Base-by-base conservation (phyloP, 2,329 filamentous ascomycete species). In the Penicillium brevicompactum region DNA sequence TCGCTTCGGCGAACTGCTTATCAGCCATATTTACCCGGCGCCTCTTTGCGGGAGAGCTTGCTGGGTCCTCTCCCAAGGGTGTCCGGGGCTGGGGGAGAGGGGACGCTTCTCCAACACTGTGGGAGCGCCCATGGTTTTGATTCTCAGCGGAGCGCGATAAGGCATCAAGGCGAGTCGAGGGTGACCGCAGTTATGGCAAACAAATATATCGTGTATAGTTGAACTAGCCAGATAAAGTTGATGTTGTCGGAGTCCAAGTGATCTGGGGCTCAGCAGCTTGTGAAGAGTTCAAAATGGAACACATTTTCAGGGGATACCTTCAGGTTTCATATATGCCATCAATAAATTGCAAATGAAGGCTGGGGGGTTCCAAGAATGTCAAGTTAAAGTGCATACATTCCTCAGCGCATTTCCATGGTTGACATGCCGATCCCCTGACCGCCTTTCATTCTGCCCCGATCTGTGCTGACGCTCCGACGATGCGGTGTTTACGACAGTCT, bases 1-100 rank as follows among this genome's bases (percentile, higher is more conserved):
- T 21, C n/a, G 14, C 22, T 5, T 32, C 50, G 16, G 9, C 21
- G 5, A n/a, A 5, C 1, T 16, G 7, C 6, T 18, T 27, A 7
- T 47, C 34, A 18, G 24, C 16, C 22, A 14, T 13, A 21, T n/a
- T 32, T 14, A 52, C 44, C 16, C 50, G 32, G 43, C 50, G 50
- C 34, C 27, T 52, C 41, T 52, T 52, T 22, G 43, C 34, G 18
- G 50, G 50, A 14, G 50, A 52, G 43, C 22, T 52, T 31, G 22
- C 8, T 4, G 6, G 43, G 16, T 52, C 50, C n/a, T 47, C 34
- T 22, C 24, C 34, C 14, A 41, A 18, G 43, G 43, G 18, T 18
- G 50, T 18, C 14, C 22, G 46, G n/a, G 24, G 8, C 14, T 44
- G 46, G 10, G 13, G 14, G 43, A 52, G 34, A 47, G 24, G 3